Conservation (phyloP, 352 stramenopile species). For the Globisporangium cylindrosporum region DNA sequence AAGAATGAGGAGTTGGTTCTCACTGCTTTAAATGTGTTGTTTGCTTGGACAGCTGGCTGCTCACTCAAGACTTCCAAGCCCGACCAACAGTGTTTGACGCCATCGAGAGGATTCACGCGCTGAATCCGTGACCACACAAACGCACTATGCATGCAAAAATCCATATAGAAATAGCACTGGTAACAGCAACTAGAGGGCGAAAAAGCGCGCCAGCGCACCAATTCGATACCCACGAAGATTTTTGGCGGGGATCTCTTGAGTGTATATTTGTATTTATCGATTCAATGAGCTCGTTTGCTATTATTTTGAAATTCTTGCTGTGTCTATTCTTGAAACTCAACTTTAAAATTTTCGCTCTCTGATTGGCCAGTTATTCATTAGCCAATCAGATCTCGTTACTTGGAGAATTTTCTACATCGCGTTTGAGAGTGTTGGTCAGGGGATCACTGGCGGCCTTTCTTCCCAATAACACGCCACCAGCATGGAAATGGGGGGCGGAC, state of each 20-base stretch:
- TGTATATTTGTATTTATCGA: slow-evolving; percentile 7
- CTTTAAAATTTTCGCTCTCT: background rate
- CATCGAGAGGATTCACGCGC: slow-evolving; percentile 56
- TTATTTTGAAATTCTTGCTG: background rate
- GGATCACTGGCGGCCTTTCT: background rate
- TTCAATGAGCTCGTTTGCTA: background rate
- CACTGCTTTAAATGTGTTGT: background rate
- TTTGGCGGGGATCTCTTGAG: slow-evolving; percentile 8
- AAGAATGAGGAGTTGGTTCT: slow-evolving; percentile 10
- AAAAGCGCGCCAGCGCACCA: slow-evolving; percentile 10
- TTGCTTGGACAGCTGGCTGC: slow-evolving; percentile 50
- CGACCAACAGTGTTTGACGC: slow-evolving; percentile 66
- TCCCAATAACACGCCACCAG: slow-evolving; percentile 11
- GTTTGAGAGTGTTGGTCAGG: slow-evolving; percentile 29
- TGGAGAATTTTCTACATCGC: slow-evolving; percentile 26
- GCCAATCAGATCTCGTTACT: slow-evolving; percentile 24
- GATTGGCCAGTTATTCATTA: slow-evolving; percentile 10
- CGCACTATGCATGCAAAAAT: background rate
- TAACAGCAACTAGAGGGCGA: slow-evolving; percentile 3
- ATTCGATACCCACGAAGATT: background rate
- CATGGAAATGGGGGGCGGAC: background rate
- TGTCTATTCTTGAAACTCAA: background rate
- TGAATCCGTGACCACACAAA: slow-evolving; percentile 13
- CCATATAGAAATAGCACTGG: slow-evolving; percentile 7
- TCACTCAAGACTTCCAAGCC: slow-evolving; percentile 46